Evolutionary conservation across 345 rosid species (phyloP).

Genomic region (Eucalyptus virginea): DNA sequence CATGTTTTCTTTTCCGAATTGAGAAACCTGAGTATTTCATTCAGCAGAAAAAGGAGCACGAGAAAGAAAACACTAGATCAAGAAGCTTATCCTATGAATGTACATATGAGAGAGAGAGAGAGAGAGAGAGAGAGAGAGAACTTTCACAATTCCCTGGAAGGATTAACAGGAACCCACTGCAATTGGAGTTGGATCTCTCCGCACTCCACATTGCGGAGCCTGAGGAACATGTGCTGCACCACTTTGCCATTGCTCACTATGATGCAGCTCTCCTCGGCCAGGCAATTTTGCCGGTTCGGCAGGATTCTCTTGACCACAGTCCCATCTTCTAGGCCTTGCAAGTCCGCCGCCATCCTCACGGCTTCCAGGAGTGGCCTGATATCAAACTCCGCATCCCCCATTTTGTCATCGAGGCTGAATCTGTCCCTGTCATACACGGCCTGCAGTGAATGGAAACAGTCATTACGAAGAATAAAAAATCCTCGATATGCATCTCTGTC

Average conservation of each 20-base stretch:
- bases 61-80: neutral
- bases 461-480: neutral
- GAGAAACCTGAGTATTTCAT: neutral
- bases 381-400: slow-evolving; percentile 79
- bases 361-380: slow-evolving; percentile 35
- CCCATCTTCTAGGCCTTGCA: slow-evolving; percentile 4
- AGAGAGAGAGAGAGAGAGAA: neutral
- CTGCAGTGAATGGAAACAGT: slow-evolving; percentile 8
- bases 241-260: slow-evolving; percentile 1
- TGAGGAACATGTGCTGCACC: slow-evolving; percentile 14
- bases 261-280: slow-evolving; percentile 20
- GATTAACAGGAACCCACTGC: slow-evolving; percentile 16
- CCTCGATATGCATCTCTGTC: neutral
- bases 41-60: neutral
- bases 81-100: neutral
- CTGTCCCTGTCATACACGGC: slow-evolving; percentile 54
- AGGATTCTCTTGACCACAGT: slow-evolving; percentile 2
- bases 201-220: slow-evolving; percentile 29
- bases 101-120: neutral
- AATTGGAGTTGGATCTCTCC: slow-evolving; percentile 27
- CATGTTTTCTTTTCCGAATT: neutral
- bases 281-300: slow-evolving; percentile 15
- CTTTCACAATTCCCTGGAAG: neutral
- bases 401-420: slow-evolving; percentile 63
- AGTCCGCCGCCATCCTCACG: slow-evolving; percentile 19